A percentile compares a stretch with the other conserved stretches of the same genome.
phyloP scores from a whole-genome alignment of 2,329 filamentous ascomycete species.

The Xylaria multiplex region DNA sequence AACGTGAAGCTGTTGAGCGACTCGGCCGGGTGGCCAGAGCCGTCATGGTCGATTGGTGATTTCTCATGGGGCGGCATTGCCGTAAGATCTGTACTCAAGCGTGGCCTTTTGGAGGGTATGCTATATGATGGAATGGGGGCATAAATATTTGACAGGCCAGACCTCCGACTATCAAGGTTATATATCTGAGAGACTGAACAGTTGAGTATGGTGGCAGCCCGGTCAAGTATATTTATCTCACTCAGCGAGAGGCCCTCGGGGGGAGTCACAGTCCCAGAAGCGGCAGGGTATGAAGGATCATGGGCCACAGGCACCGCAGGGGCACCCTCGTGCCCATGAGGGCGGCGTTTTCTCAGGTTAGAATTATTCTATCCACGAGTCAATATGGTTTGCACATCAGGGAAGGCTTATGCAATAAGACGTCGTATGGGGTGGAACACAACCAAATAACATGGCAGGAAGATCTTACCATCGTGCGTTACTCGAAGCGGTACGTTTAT shows the following conservation, averaged over 20 bases:
- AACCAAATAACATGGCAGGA: constrained; percentile 45
- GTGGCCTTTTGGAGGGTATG: constrained; percentile 37
- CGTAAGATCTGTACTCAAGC: constrained; percentile 43
- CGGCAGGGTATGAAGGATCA: constrained; percentile 45
- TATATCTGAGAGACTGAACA: constrained; percentile 47
- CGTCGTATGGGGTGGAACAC: constrained; percentile 42
- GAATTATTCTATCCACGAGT: constrained; percentile 51
- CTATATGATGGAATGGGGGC: constrained; percentile 35
- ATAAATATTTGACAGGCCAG: constrained; percentile 46
- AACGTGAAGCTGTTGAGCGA: constrained; percentile 37
- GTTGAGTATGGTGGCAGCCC: constrained; percentile 50
- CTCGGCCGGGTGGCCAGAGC: constrained; percentile 37
- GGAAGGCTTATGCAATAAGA: constrained; percentile 49
- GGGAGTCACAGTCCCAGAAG: constrained; percentile 42
- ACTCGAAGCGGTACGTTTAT: constrained; percentile 43
- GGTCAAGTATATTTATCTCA: constrained; percentile 50
- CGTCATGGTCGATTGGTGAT: constrained; percentile 38
- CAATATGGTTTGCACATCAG: constrained; percentile 48
- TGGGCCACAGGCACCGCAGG: constrained; percentile 52
- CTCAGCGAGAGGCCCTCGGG: constrained; percentile 42
- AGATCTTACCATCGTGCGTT: constrained; percentile 51
- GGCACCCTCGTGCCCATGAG: constrained; percentile 53
- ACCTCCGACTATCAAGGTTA: constrained; percentile 46
- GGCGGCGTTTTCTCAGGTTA: constrained; percentile 58
- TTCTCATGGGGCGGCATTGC: constrained; percentile 44